Evolutionary conservation across 169 alveolate species (phyloP).

Genomic region (Eimeria acervulina): DNA sequence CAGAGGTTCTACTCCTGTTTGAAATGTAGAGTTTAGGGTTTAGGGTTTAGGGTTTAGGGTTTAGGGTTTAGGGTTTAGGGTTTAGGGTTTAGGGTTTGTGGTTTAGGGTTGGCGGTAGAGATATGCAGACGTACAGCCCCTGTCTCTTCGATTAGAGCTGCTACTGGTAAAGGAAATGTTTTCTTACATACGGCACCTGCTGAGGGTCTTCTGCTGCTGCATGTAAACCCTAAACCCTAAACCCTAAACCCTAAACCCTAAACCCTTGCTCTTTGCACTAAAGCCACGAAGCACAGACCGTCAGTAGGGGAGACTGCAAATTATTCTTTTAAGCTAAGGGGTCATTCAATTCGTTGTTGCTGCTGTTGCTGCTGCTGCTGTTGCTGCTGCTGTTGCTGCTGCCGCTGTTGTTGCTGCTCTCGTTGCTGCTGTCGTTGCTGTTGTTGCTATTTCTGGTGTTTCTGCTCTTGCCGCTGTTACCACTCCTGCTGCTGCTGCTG

Average conservation of each 20-base stretch:
- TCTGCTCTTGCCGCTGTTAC: background rate
- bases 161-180: background rate
- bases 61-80: constrained; percentile 50
- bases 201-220: background rate
- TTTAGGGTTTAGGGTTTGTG: constrained; percentile 46
- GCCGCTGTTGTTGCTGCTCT: background rate
- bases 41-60: background rate
- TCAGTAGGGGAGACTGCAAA: too few species aligned
- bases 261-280: background rate
- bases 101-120: constrained; percentile 1
- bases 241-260: constrained; percentile 45
- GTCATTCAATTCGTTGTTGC: background rate
- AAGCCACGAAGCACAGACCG: too few species aligned
- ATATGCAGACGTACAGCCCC: constrained; percentile 21
- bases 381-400: constrained; percentile 7
- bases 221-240: constrained; percentile 32
- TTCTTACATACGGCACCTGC: constrained; percentile 24
- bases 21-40: background rate
- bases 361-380: constrained; percentile 26
- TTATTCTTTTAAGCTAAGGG: too few species aligned
- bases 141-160: background rate
- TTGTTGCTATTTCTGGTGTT: background rate
- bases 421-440: constrained; percentile 17
- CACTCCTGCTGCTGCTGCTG: background rate
- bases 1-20: too few species aligned